A percentile compares a stretch with the other conserved stretches of the same genome.
These are phyloP conservation scores for Kuraishia molischiana DNA, from an alignment of 805 yeast species.

Conservation along the genomic window DNA sequence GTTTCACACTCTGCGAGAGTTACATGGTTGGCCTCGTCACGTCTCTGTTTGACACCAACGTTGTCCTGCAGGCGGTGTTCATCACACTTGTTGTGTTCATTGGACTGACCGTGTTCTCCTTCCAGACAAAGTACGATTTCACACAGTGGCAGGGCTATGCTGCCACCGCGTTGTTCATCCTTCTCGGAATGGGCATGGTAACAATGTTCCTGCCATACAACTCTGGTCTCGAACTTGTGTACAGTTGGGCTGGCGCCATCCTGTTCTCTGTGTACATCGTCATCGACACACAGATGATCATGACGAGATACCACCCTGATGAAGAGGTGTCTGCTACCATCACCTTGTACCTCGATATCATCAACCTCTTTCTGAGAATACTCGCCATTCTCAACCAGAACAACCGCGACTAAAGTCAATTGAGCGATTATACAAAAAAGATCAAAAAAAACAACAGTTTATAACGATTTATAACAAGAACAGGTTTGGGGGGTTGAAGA, in stretches of 20 bases:
- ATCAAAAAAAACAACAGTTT: too few relatives aligned
- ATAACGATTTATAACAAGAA: too few relatives aligned
- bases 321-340: conserved; percentile 82
- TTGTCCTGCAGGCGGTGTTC: conserved; percentile 61
- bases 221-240: conserved; percentile 50
- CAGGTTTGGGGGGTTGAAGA: too few relatives aligned
- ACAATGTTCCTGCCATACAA: conserved; percentile 55
- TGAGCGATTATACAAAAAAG: too few relatives aligned
- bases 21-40: conserved; percentile 63
- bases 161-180: conserved; percentile 48
- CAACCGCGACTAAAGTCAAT: not conserved
- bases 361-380: conserved; percentile 72
- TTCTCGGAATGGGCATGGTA: conserved; percentile 67
- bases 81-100: conserved; percentile 62
- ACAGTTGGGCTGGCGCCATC: conserved; percentile 66
- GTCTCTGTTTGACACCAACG: conserved; percentile 47
- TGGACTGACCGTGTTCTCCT: conserved; percentile 71
- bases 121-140: conserved; percentile 71
- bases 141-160: conserved; percentile 53
- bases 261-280: conserved; percentile 64
- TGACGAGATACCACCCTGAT: conserved; percentile 69
- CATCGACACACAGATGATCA: conserved; percentile 72
- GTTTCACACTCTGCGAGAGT: conserved; percentile 70
- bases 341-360: conserved; percentile 67
- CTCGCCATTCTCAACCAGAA: conserved; percentile 41